Conservation (phyloP, 2,329 filamentous ascomycete genomes). For the Ceratocystis harringtonii region DNA sequence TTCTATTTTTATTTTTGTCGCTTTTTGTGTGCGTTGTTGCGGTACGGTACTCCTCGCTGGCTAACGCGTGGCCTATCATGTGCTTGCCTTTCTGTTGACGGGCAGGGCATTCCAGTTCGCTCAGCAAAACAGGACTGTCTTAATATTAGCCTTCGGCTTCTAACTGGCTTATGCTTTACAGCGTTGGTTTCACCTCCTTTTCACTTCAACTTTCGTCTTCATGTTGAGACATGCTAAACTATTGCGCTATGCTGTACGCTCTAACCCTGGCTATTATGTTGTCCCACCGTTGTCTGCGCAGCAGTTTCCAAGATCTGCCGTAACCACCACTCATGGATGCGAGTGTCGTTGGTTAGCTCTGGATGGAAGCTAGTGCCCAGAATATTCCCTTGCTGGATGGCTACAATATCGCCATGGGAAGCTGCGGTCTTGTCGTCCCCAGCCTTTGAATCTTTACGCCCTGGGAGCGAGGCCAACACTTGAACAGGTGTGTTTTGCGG, state of each 20-base stretch:
- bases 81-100: neutral
- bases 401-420: constrained; percentile 61
- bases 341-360: constrained; percentile 71
- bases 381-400: constrained; percentile 78
- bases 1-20: neutral
- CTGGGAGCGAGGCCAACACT: constrained; percentile 37
- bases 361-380: constrained; percentile 94
- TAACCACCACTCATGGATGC: constrained; percentile 93
- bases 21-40: neutral
- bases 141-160: too few species aligned
- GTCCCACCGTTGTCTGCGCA: neutral
- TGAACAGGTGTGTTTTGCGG: constrained; percentile 28
- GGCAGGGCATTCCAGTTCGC: too few species aligned
- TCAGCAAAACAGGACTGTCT: too few species aligned
- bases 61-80: neutral
- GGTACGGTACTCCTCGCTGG: neutral
- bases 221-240: neutral
- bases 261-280: neutral
- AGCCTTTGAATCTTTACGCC: constrained; percentile 42
- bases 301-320: constrained; percentile 35
- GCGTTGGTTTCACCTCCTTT: neutral
- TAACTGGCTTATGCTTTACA: too few species aligned
- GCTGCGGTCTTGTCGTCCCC: constrained; percentile 23
- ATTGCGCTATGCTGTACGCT: too few species aligned
- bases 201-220: neutral